Evolutionary conservation across 345 rosid genomes (phyloP), one percentile per base, ranked within the genome.

Genomic region (Ricinus communis): DNA sequence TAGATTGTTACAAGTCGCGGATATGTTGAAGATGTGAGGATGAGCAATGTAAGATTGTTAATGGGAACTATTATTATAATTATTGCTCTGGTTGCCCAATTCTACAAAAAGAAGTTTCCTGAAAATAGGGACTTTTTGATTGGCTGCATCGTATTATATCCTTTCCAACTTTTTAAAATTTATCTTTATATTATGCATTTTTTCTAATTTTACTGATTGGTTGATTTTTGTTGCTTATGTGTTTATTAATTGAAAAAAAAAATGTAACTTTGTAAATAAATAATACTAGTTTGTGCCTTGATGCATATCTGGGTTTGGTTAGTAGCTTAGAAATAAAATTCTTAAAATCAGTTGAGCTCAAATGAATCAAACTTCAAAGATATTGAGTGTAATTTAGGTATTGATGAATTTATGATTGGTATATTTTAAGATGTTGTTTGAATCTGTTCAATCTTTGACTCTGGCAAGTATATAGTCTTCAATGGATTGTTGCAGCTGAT

Each of bases 101-200:
- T 96, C 71, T 96, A 96, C 96, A 96, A 93, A 62, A 96, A 93
- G 87, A 96, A 96, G 75, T 96, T 96, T 80, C 98, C 98, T 1
- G 96, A 96, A 86, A 96, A 96, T 68, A 77, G 84, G 5, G 88
- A 91, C 47, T 93, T 93, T 75, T 77, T 93, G 83, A 89, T 96
- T 71, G 88, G 75, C 50, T 96, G 99, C 90, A 89, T 96, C 68
- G 86, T 24, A 52, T 93, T 85, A 96, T 96, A 96, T 96, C 98
- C 99, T 87, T 85, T 61, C 61, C n/a, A n/a, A n/a, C n/a, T n/a
- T n/a, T n/a, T n/a, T n/a, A n/a, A n/a, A n/a, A n/a, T n/a, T n/a
- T n/a, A n/a, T n/a, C n/a, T n/a, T n/a, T n/a, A n/a, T n/a, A 25
- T 54, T 58, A 25, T 50, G 28, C 5, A n/a, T 22, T 49, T 30